Evolutionary conservation across 306 rosid genomes (phyloP).

Genomic region (Vigna unguiculata): DNA sequence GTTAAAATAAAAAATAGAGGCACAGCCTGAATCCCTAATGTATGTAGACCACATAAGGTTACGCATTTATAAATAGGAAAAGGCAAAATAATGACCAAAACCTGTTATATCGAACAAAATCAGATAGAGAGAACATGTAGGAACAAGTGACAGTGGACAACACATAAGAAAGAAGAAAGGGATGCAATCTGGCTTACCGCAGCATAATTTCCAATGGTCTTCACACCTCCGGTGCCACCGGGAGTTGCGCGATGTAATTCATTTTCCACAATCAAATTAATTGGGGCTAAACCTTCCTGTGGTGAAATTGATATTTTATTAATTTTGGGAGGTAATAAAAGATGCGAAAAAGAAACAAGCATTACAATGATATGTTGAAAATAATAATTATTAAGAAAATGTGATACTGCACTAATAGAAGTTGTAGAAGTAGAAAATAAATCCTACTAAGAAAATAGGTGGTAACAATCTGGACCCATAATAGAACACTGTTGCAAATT

Average conservation of each 20-base stretch:
- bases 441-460: too few relatives aligned
- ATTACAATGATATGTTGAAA: slow-evolving; percentile 9
- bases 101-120: too few relatives aligned
- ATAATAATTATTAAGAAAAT: neutral
- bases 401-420: neutral
- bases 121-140: slow-evolving; percentile 21
- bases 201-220: slow-evolving; percentile 98
- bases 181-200: slow-evolving; percentile 66
- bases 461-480: neutral
- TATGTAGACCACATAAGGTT: too few relatives aligned
- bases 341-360: slow-evolving; percentile 19
- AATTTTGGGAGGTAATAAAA: slow-evolving; percentile 21
- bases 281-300: slow-evolving; percentile 97
- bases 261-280: slow-evolving; percentile 81
- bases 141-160: slow-evolving; percentile 35
- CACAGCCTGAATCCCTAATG: too few relatives aligned
- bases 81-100: too few relatives aligned
- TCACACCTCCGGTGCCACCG: slow-evolving; percentile 99
- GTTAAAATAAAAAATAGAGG: too few relatives aligned
- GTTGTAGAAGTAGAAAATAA: slow-evolving; percentile 24
- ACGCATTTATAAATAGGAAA: too few relatives aligned
- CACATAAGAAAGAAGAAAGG: slow-evolving; percentile 27
- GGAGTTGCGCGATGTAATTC: slow-evolving; percentile 98
- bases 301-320: slow-evolving; percentile 33
- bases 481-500: slow-evolving; percentile 5